These are phyloP conservation scores for Hypocrella siamensis DNA, from an alignment of 2,329 filamentous ascomycete genomes.

Conservation along the genomic window DNA sequence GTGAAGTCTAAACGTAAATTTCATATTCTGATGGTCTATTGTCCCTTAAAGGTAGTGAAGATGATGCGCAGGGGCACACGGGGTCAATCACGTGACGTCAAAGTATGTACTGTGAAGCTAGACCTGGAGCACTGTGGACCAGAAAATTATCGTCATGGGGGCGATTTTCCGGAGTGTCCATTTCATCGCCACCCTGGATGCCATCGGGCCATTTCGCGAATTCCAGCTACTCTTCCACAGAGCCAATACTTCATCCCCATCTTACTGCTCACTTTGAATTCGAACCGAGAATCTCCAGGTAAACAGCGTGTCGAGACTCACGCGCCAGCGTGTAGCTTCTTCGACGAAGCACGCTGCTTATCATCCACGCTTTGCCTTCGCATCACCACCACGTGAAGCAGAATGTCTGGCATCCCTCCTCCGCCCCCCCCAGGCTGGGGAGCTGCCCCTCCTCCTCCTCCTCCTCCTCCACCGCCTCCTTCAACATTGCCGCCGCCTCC, in stretches of 20 bases:
- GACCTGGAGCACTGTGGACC: conserved; percentile 8
- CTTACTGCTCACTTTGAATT: too few species aligned
- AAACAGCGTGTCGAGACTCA: conserved; percentile 16
- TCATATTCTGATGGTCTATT: too few species aligned
- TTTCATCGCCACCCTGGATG: conserved; percentile 14
- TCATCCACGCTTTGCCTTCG: conserved; percentile 9
- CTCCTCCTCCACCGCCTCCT: conserved; percentile 38
- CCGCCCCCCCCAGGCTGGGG: conserved; percentile 45
- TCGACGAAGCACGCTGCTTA: conserved; percentile 10
- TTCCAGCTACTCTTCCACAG: not conserved
- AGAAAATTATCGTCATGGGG: conserved; percentile 20
- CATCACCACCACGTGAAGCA: conserved; percentile 8
- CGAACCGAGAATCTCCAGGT: conserved; percentile 6
- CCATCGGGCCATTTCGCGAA: conserved; percentile 13
- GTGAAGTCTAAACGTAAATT: too few species aligned
- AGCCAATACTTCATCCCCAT: too few species aligned
- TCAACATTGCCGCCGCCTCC: conserved; percentile 42
- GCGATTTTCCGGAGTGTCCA: conserved; percentile 9
- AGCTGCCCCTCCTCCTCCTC: conserved; percentile 30
- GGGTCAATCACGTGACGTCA: conserved; percentile 11
- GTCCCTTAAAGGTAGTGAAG: too few species aligned
- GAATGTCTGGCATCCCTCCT: conserved; percentile 38
- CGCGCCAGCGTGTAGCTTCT: conserved; percentile 18
- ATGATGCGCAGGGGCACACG: not conserved
- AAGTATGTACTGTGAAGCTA: too few species aligned